These are phyloP conservation scores for Podaxis rugospora DNA, from an alignment of 768 basidiomycete genomes.

Conservation along the genomic window DNA sequence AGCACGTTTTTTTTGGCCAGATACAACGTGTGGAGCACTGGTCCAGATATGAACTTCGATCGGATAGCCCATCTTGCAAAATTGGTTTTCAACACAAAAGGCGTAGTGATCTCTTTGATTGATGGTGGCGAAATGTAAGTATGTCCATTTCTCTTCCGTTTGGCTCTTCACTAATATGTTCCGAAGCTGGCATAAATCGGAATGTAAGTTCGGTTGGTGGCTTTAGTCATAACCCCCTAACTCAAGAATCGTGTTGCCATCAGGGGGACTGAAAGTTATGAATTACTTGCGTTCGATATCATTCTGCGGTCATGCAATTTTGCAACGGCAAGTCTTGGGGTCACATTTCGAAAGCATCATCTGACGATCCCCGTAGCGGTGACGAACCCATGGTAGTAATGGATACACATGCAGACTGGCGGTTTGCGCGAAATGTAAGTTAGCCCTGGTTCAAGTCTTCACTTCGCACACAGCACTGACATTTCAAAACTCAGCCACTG, in stretches of 20 bases:
- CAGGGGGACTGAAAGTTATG: conserved; percentile 40
- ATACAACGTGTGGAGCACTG: conserved; percentile 88
- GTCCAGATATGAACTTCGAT: conserved; percentile 86
- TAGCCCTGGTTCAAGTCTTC: not conserved
- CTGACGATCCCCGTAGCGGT: conserved; percentile 37
- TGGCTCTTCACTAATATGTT: conserved; percentile 1
- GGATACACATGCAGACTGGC: conserved; percentile 80
- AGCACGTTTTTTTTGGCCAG: conserved; percentile 29
- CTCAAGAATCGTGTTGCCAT: conserved; percentile 8
- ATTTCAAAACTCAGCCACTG: conserved; percentile 47
- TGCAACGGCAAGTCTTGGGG: conserved; percentile 57
- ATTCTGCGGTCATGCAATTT: conserved; percentile 81
- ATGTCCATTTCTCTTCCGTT: not conserved
- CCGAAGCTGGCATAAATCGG: conserved; percentile 82
- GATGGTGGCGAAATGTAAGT: conserved; percentile 80
- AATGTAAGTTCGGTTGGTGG: conserved; percentile 48
- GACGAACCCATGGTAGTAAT: conserved; percentile 87
- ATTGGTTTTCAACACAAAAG: conserved; percentile 87
- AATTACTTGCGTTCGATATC: conserved; percentile 53
- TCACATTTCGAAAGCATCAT: not conserved
- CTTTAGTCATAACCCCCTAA: not conserved
- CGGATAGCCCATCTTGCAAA: conserved; percentile 91
- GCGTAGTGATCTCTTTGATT: conserved; percentile 78
- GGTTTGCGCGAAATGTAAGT: conserved; percentile 79
- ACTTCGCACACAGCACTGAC: not conserved